Evolutionary conservation across 768 basidiomycete species (phyloP), one percentile per base, ranked within the genome.

Genomic region (Phlegmacium glaucopus): DNA sequence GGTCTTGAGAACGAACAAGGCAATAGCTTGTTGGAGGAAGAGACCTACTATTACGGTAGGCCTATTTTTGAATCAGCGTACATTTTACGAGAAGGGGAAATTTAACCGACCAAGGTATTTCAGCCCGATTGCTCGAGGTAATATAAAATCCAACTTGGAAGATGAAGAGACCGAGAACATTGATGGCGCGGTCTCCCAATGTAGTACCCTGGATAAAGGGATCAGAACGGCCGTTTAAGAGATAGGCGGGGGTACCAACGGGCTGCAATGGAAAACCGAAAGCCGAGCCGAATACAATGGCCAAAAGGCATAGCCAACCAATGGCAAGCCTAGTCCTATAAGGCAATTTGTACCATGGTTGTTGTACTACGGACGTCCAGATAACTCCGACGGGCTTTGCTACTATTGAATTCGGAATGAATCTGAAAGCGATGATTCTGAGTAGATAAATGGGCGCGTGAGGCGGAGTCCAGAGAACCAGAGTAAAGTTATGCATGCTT

Each of bases 11-110:
- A 94, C 93, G 62, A 95, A 93, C 37, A 95, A 75, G 1, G 93
- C 93, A 39, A 94, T 79, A 13, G 72, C 79, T 70, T 94, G 91
- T 61, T 96, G 93, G 36, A 86, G 56, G 66, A 93, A 84, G 15
- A 94, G 71, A 15, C 93, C 93, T 40, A 91, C 84, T 48, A 94
- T 83, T 57, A 93, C 80, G n/a, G 91, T 92, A 11, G 81, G 85
- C 88, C 86, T 87, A 49, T 17, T 25, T 12, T 9, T 17, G 11
- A 17, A 39, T 25, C n/a, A 35, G 35, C 48, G 26, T 37, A 36
- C 26, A 45, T 37, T 36, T 17, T 35, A 13, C 10, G 22, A 46
- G 8, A 34, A 13, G 13, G n/a, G 42, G 36, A 6, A n/a, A 17
- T 11, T 9, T 29, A 46, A 61, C 76, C 32, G 55, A 86, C 90